A percentile compares a stretch with the other conserved stretches of the same genome.
Conservation (phyloP, 1,284 basidiomycete species). For the Ustilago curta region DNA sequence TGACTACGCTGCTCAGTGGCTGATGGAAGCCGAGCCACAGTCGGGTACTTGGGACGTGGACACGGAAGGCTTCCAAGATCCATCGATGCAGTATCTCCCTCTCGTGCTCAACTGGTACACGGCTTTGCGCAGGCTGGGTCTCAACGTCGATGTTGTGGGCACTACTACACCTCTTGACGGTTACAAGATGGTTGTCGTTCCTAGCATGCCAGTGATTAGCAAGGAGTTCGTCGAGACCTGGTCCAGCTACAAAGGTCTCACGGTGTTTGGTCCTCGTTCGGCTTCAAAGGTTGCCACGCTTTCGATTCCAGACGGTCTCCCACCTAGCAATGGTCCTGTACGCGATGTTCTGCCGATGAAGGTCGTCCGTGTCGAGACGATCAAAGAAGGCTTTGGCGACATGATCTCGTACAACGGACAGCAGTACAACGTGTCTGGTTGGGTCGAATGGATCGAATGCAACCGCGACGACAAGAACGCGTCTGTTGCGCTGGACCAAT, state of each 20-base stretch:
- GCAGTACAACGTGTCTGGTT: constrained; percentile 45
- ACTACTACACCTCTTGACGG: constrained; percentile 31
- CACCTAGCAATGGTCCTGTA: constrained; percentile 39
- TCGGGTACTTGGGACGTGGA: constrained; percentile 42
- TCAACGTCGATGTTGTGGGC: constrained; percentile 52
- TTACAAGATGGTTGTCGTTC: constrained; percentile 51
- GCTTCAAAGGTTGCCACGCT: constrained; percentile 49
- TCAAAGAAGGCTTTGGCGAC: constrained; percentile 42
- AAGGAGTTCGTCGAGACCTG: constrained; percentile 39
- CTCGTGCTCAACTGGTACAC: constrained; percentile 49
- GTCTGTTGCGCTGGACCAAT: constrained; percentile 23
- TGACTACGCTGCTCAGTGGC: constrained; percentile 42
- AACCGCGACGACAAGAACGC: constrained; percentile 38
- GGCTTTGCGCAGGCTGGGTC: constrained; percentile 49
- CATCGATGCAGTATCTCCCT: constrained; percentile 44
- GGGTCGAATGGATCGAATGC: constrained; percentile 58
- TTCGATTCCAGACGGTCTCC: constrained; percentile 46
- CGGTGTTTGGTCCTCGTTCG: constrained; percentile 49
- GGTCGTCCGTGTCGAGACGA: constrained; percentile 46
- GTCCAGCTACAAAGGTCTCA: constrained; percentile 34
- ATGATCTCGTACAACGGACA: constrained; percentile 38
- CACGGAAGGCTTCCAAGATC: constrained; percentile 32
- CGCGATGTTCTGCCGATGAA: constrained; percentile 48
- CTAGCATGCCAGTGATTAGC: constrained; percentile 47
- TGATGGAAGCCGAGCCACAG: constrained; percentile 51